Base-by-base conservation (phyloP, 306 rosid species). In the Senna siamea region DNA sequence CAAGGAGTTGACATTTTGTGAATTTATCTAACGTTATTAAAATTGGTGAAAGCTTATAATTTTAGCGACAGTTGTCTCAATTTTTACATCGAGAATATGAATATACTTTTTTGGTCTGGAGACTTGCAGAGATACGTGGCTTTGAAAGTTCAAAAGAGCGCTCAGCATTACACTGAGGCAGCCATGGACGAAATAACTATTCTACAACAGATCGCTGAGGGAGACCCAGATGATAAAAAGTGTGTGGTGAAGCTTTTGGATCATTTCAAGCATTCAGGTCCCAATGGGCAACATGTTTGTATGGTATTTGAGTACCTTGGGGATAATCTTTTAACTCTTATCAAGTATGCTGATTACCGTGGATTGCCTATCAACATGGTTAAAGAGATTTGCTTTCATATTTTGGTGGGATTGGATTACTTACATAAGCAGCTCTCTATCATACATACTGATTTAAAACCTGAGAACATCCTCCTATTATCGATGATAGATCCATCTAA, bases 161-260 rank as follows among this genome's bases (percentile, higher is more conserved):
- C 98, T 47, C 96, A 92, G 73, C 98, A 93, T 87, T 93, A 93
- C 79, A 89, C 98, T 0, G 98, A 93, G 80, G 98, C 98, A 0
- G 98, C 98, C 0, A 79, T 91, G 96, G 98, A 93, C 23, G 98
- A 93, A 87, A 91, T 93, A 78, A 88, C 92, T 10, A 93, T 93
- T 72, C 82, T 93, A 86, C 87, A 91, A 79, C 98, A 93, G 86
- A 82, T 89, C 72, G 97, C 96, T 6, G 97, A 91, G 70, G 97
- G 97, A 69, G 97, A 93, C 79, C 79, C 84, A 0, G 90, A 81
- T 11, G 97, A 91, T 85, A 85, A 83, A 48, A 93, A 89, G 34
- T 93, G 97, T 60, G 98, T 91, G 54, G 97, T 93, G 83, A 93
- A 93, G 88, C 97, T 93, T 70, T 82, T 91, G 87, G 98, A 93